Conservation (phyloP, 768 basidiomycete species). For the Russula earlei region DNA sequence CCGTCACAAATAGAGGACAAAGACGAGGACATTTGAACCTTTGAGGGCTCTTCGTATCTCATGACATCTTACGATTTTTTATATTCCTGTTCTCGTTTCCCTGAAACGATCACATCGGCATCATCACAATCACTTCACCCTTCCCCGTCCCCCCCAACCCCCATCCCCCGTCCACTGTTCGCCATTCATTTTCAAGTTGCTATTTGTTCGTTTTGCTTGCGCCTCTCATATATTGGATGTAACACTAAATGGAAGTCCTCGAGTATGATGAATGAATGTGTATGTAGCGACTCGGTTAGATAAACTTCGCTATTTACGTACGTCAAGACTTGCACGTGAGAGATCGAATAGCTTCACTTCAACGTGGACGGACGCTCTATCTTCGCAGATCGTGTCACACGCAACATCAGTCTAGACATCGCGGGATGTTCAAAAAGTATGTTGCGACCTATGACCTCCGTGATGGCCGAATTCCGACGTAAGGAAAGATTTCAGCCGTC, state of each 20-base stretch:
- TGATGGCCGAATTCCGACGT: neutral
- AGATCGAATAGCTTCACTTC: neutral
- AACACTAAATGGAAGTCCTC: conserved; percentile 16
- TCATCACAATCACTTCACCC: conserved; percentile 10
- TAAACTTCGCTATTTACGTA: no score
- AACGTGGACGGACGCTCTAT: neutral
- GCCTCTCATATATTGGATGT: conserved; percentile 17
- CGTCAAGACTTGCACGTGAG: no score
- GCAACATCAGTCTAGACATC: neutral
- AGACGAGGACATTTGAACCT: conserved; percentile 68
- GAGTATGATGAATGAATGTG: conserved; percentile 18
- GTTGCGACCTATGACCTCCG: neutral
- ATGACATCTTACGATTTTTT: conserved; percentile 12
- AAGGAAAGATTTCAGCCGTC: conserved; percentile 52
- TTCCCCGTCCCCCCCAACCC: conserved; percentile 2
- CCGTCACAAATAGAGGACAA: conserved; percentile 91
- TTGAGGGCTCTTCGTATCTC: conserved; percentile 6
- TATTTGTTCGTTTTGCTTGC: conserved; percentile 17
- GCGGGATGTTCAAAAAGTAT: conserved; percentile 73
- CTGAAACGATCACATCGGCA: conserved; percentile 7
- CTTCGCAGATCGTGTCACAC: conserved; percentile 4
- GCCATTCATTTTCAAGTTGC: conserved; percentile 12
- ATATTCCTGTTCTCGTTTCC: conserved; percentile 12
- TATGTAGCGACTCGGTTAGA: conserved; percentile 18
- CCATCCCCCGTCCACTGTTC: conserved; percentile 2